Evolutionary conservation across 2,329 filamentous ascomycete genomes (phyloP).

Genomic region (Pleomassaria siparia): DNA sequence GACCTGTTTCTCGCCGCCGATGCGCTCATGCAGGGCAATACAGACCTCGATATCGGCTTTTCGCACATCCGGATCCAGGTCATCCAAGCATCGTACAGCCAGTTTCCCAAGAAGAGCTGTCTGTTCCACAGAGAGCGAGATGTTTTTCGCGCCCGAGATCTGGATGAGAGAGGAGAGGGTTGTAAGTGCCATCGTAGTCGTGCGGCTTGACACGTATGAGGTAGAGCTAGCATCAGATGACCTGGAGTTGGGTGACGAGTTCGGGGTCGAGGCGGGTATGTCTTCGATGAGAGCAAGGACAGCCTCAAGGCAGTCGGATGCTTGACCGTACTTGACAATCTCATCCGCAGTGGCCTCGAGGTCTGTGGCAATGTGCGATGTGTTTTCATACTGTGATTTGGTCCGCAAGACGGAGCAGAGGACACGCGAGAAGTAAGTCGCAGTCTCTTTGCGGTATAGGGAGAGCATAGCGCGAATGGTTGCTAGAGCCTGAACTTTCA

Average conservation of each 20-base stretch:
- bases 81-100: constrained; percentile 42
- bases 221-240: constrained; percentile 37
- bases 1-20: constrained; percentile 42
- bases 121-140: constrained; percentile 34
- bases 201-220: constrained; percentile 29
- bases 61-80: constrained; percentile 44
- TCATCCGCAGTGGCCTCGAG: constrained; percentile 74
- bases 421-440: constrained; percentile 66
- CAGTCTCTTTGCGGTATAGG: constrained; percentile 66
- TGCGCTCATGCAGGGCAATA: constrained; percentile 64
- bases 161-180: constrained; percentile 43
- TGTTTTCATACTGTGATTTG: constrained; percentile 66
- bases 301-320: constrained; percentile 52
- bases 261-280: constrained; percentile 25
- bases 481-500: constrained; percentile 73
- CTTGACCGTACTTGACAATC: constrained; percentile 66
- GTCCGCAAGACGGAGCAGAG: constrained; percentile 68
- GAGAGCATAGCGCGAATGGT: constrained; percentile 74
- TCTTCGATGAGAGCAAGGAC: constrained; percentile 42
- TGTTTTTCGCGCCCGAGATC: constrained; percentile 34
- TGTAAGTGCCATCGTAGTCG: constrained; percentile 43
- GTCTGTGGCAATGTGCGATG: constrained; percentile 71
- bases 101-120: constrained; percentile 41
- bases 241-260: constrained; percentile 32
- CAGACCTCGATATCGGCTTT: constrained; percentile 82